A percentile compares a stretch with the other conserved stretches of the same genome.
Conservation (phyloP, 768 basidiomycete species). For the Kwoniella europaea region DNA sequence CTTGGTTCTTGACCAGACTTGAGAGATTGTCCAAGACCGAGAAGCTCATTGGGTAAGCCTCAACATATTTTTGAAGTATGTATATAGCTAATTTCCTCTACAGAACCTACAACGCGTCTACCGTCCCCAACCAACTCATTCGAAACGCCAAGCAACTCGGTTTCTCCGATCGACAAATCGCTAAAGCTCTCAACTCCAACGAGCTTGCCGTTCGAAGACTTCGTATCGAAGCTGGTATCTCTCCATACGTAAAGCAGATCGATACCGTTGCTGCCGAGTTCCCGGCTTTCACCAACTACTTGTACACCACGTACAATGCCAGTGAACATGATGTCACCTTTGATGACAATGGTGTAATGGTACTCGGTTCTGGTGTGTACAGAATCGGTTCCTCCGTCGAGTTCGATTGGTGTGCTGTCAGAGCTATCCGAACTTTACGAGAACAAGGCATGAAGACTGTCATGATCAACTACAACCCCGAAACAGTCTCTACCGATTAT, state of each 20-base stretch:
- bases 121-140: conserved; percentile 68
- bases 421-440: conserved; percentile 92
- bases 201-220: conserved; percentile 90
- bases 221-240: conserved; percentile 79
- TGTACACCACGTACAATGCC: conserved; percentile 98
- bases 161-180: conserved; percentile 92
- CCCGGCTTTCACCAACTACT: conserved; percentile 97
- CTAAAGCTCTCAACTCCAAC: conserved; percentile 79
- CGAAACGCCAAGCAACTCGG: conserved; percentile 89
- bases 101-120: conserved; percentile 70
- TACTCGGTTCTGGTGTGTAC: conserved; percentile 96
- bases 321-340: conserved; percentile 89
- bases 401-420: conserved; percentile 99
- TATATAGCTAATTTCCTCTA: conserved; percentile 18
- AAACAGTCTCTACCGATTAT: conserved; percentile 98
- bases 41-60: conserved; percentile 70
- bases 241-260: conserved; percentile 96
- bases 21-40: conserved; percentile 84
- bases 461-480: conserved; percentile 99
- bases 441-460: conserved; percentile 93
- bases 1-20: conserved; percentile 94
- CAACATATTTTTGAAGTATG: neutral
- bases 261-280: conserved; percentile 99
- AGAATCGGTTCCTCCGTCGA: conserved; percentile 99
- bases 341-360: conserved; percentile 91